Base-by-base conservation (phyloP, 2,329 filamentous ascomycete species). In the Daldinia sp. region DNA sequence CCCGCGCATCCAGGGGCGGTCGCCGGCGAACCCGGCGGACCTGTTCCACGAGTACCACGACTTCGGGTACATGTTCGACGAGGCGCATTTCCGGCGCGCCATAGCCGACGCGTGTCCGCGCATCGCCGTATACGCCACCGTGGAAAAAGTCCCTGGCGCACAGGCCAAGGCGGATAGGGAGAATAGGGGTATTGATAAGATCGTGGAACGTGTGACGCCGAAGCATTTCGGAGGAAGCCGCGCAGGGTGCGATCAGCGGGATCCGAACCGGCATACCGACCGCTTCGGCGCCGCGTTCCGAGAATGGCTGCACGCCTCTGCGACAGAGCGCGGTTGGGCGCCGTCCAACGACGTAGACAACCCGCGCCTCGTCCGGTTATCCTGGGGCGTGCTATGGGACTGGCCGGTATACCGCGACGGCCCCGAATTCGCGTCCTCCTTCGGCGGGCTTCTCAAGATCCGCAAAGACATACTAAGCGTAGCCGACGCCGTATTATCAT, bases 31-130 rank as follows among this genome's bases (percentile, higher is more conserved):
- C 62, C 74, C 80, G 11, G 70, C 75, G 1, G 69, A 78, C 25
- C 64, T 83, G 4, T 79, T 79, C 69, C 71, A 62, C 19, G 73
- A 70, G 1, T 66, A 75, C 47, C 71, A 71, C 49, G 72, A 72
- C 0, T 77, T 83, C 51, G 64, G 68, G 47, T 82, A 82, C 70
- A 81, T 82, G 68, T 83, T 83, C 62, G 79, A 81, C 60, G 76
- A 76, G 50, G 41, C 63, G 10, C 78, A 80, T 62, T 82, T 83
- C 70, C 75, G 74, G 1, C 49, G 58, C n/a, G 72, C 73, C 2
- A 68, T 82, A 35, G 57, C 30, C 0, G 67, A 67, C 1, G 72
- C 75, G 1, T 83, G 81, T 58, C 79, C 79, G 1, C 75, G 77
- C 48, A 72, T 82, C 53, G 69, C 66, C 5, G 54, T 83, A 15